Evolutionary conservation across 495 filamentous ascomycete genomes (phyloP), one percentile per base, ranked within the genome.

Genomic region (Neurospora sp.): DNA sequence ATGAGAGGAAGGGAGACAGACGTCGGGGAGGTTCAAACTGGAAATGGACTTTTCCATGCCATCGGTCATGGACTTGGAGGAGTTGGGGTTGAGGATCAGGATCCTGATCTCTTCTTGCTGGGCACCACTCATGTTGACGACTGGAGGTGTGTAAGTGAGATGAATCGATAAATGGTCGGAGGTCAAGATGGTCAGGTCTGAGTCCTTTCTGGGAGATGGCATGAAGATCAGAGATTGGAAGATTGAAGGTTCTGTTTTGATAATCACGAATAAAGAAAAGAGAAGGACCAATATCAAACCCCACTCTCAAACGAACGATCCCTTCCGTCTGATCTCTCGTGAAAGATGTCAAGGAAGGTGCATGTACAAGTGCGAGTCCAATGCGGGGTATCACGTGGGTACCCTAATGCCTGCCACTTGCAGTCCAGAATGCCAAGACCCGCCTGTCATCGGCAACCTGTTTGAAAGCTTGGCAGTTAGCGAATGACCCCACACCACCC

Each of bases 1-100:
- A n/a, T n/a, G n/a, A 17, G 15, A 8, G n/a, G 17, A 5, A 0
- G n/a, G 39, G 19, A 4, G 1, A 69, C 72, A 74, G 71, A 90
- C 89, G 66, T 84, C 80, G 72, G 83, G 76, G 38, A 85, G 81
- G 10, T 84, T 79, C 69, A 91, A 80, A n/a, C 78, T 73, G 34
- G 86, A 81, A 73, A 96, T 83, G 3, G 94, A 86, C 0, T 90
- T 87, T 69, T 86, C 87, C 71, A 98, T 82, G 5, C 88, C 89
- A 11, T 90, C 85, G 0, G 94, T 98, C 94, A 98, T 98, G 69
- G 88, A 85, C 45, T 82, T 77, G 3, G 91, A 94, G 34, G 93
- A 95, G 82, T 98, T 98, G 39, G 95, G 95, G 78, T 98, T 98
- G 81, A 98, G 89, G 75, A 97, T 86, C 76, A 97, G 83, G 77